Evolutionary conservation across 768 basidiomycete species (phyloP).

Genomic region (Lenzites betulinus): DNA sequence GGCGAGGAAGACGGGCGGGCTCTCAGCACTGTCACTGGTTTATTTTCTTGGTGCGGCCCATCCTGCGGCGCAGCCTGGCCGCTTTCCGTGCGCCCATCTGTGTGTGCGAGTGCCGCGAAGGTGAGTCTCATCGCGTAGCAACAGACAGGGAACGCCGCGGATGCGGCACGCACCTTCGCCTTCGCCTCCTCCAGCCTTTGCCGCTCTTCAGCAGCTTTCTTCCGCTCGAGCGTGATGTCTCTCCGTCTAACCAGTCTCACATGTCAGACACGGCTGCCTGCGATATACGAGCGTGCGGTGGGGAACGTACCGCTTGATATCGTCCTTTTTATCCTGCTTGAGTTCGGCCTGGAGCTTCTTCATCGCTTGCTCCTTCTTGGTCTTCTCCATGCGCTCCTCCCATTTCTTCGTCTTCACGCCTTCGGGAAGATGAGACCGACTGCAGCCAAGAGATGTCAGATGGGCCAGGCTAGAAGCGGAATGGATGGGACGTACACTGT

Average conservation of each 20-base stretch:
- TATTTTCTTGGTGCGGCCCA: conserved; percentile 79
- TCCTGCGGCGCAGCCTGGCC: conserved; percentile 68
- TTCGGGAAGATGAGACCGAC: conserved; percentile 66
- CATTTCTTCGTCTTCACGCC: conserved; percentile 69
- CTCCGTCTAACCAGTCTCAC: conserved; percentile 48
- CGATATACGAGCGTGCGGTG: neutral
- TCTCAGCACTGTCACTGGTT: conserved; percentile 53
- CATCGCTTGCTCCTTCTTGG: conserved; percentile 63
- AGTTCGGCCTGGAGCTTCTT: conserved; percentile 75
- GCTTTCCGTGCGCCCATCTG: conserved; percentile 81
- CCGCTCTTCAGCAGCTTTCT: conserved; percentile 72
- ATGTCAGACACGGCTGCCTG: neutral
- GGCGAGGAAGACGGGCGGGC: neutral
- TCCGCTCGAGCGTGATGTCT: conserved; percentile 70
- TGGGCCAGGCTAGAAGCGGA: conserved; percentile 38
- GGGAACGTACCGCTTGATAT: conserved; percentile 55
- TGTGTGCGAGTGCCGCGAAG: conserved; percentile 31
- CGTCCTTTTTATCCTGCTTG: conserved; percentile 74
- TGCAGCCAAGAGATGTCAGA: conserved; percentile 33
- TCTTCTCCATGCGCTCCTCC: conserved; percentile 69
- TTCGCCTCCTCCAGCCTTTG: conserved; percentile 63
- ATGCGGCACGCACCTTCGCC: conserved; percentile 47
- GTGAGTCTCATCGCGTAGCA: conserved; percentile 6
- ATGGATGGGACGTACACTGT: conserved; percentile 61
- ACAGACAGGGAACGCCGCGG: conserved; percentile 3